Evolutionary conservation across 306 rosid genomes (phyloP).

Genomic region (Casuarina equisetifolia): DNA sequence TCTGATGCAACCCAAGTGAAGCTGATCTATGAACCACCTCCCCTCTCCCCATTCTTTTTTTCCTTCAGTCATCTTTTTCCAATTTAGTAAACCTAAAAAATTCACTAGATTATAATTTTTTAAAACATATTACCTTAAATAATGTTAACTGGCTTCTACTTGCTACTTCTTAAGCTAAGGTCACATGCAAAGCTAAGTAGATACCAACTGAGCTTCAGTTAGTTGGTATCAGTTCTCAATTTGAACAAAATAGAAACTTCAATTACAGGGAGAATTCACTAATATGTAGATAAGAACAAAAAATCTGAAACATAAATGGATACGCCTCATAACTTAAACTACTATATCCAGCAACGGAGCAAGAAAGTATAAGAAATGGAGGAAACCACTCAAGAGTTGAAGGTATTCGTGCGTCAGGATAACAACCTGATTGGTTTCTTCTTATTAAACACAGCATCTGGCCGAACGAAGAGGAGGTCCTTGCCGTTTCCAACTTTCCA

Average conservation of each 20-base stretch:
- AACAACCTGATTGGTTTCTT: conserved; percentile 91
- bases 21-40: background rate
- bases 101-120: background rate
- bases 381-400: background rate
- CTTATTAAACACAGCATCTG: conserved; percentile 85
- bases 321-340: background rate
- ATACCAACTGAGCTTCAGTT: background rate
- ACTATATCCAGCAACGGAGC: conserved; percentile 3
- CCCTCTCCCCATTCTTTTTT: background rate
- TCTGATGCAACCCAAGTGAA: background rate
- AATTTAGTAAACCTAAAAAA: background rate
- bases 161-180: background rate
- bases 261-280: background rate
- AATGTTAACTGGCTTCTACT: background rate
- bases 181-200: background rate
- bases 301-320: background rate
- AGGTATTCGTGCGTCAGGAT: background rate
- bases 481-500: conserved; percentile 78
- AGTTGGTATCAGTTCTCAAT: background rate
- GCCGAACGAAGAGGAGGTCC: conserved; percentile 89
- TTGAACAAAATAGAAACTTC: background rate
- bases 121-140: background rate
- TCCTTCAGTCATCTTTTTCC: background rate
- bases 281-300: background rate
- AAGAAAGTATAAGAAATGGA: background rate